phyloP scores from a whole-genome alignment of 352 stramenopile species.

The Aphanomyces stellatus region DNA sequence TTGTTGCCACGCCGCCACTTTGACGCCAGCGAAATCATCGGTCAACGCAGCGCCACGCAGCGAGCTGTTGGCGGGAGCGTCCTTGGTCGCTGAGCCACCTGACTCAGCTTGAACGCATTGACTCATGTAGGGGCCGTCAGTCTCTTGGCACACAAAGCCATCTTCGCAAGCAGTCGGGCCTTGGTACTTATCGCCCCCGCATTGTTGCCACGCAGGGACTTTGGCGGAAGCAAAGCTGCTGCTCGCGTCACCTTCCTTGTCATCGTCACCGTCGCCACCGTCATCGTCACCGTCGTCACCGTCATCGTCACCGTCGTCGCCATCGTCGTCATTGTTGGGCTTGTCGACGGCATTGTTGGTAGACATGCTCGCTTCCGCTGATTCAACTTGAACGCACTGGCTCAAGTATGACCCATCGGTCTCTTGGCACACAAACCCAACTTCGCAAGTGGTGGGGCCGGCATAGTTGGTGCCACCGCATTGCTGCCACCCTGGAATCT shows the following conservation, averaged over 20 bases:
- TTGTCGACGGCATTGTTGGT: too few species aligned
- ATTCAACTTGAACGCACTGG: not conserved
- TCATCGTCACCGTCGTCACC: too few species aligned
- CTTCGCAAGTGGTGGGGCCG: constrained; percentile 1
- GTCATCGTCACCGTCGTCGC: too few species aligned
- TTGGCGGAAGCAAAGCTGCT: too few species aligned
- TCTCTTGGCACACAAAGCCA: not conserved
- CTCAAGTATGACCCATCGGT: not conserved
- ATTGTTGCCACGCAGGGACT: constrained; percentile 9
- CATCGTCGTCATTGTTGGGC: too few species aligned
- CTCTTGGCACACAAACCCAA: not conserved
- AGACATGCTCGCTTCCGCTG: too few species aligned
- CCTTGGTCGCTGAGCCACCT: too few species aligned
- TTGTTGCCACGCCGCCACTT: not conserved
- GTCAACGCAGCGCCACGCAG: not conserved
- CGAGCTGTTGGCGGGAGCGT: not conserved
- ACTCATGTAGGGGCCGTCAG: constrained; percentile 2
- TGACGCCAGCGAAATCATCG: too few species aligned
- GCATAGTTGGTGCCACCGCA: constrained; percentile 6
- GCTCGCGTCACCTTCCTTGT: too few species aligned
- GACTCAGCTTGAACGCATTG: not conserved
- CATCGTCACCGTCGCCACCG: too few species aligned
- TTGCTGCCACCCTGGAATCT: constrained; percentile 5
- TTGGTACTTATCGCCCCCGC: not conserved
- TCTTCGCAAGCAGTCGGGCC: constrained; percentile 1